Evolutionary conservation across 805 yeast genomes (phyloP).

Genomic region (Candida hungchunana): DNA sequence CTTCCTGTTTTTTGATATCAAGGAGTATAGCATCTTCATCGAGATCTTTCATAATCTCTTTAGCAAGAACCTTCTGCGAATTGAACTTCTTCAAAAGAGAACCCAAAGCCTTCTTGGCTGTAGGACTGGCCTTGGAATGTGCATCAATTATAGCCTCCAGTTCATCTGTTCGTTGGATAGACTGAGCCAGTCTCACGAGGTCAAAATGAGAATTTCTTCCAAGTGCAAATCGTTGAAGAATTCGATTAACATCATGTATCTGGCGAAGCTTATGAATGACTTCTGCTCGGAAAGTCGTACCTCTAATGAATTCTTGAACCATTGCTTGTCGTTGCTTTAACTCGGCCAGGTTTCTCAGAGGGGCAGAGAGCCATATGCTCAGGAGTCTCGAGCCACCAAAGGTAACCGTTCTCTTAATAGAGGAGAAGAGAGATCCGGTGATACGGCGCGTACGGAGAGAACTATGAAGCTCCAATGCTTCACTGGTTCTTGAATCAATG

Average conservation of each 20-base stretch:
- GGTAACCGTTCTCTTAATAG: slow-evolving; percentile 71
- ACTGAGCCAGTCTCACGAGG: slow-evolving; percentile 38
- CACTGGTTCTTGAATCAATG: slow-evolving; percentile 75
- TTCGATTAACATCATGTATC: slow-evolving; percentile 54
- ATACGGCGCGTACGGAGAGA: slow-evolving; percentile 53
- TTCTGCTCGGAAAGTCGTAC: slow-evolving; percentile 27
- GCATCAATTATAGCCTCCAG: slow-evolving; percentile 23
- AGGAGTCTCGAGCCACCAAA: slow-evolving; percentile 78
- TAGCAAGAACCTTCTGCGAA: slow-evolving; percentile 39
- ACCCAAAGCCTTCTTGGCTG: slow-evolving; percentile 24
- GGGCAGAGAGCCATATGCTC: slow-evolving; percentile 78
- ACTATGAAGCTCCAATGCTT: slow-evolving; percentile 65
- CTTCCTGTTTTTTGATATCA: slow-evolving; percentile 23
- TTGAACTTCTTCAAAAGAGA: slow-evolving; percentile 22
- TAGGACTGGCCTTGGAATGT: slow-evolving; percentile 26
- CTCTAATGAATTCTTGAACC: slow-evolving; percentile 40
- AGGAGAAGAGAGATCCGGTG: slow-evolving; percentile 69
- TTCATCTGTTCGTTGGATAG: slow-evolving; percentile 33
- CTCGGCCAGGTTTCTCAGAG: slow-evolving; percentile 56
- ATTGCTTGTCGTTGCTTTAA: slow-evolving; percentile 52
- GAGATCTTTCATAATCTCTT: slow-evolving; percentile 38
- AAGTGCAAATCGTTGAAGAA: slow-evolving; percentile 54
- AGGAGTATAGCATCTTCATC: slow-evolving; percentile 33
- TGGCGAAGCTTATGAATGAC: slow-evolving; percentile 37
- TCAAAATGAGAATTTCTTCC: slow-evolving; percentile 43